These are phyloP conservation scores for Neurospora sp. DNA, from an alignment of 2,329 filamentous ascomycete genomes.

Conservation along the genomic window DNA sequence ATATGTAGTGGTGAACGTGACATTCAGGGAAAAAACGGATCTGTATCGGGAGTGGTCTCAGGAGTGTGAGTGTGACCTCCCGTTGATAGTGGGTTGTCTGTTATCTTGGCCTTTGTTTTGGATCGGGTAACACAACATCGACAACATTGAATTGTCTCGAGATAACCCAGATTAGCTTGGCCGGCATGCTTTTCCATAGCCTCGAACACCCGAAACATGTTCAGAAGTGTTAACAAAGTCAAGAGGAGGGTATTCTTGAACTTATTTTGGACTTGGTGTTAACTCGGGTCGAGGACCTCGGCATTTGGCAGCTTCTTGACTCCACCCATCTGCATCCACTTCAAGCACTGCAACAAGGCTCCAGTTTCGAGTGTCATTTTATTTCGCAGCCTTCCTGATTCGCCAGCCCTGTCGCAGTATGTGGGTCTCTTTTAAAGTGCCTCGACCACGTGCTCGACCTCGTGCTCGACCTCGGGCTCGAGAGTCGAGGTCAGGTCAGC, in stretches of 20 bases:
- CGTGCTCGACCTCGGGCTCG: no score
- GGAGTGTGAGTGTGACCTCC: no score
- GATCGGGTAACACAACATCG: not conserved
- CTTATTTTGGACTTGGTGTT: not conserved
- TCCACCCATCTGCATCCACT: not conserved
- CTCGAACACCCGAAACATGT: not conserved
- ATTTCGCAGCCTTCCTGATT: not conserved
- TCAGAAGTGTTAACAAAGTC: not conserved
- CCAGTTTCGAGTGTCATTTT: not conserved
- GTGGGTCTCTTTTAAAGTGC: not conserved
- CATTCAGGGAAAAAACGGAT: no score
- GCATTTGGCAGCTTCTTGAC: not conserved
- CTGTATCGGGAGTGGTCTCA: not conserved
- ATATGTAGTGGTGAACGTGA: no score
- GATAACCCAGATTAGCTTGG: not conserved
- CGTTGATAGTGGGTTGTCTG: not conserved
- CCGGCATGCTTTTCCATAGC: not conserved
- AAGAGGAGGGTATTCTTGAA: not conserved
- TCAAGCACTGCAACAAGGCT: not conserved
- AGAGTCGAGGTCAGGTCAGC: no score
- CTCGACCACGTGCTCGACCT: not conserved
- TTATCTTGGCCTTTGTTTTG: not conserved
- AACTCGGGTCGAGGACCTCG: not conserved
- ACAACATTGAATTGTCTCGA: not conserved
- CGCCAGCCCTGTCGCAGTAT: not conserved